Base-by-base conservation (phyloP, 257 asterid species). In the Ilex aquifolium region DNA sequence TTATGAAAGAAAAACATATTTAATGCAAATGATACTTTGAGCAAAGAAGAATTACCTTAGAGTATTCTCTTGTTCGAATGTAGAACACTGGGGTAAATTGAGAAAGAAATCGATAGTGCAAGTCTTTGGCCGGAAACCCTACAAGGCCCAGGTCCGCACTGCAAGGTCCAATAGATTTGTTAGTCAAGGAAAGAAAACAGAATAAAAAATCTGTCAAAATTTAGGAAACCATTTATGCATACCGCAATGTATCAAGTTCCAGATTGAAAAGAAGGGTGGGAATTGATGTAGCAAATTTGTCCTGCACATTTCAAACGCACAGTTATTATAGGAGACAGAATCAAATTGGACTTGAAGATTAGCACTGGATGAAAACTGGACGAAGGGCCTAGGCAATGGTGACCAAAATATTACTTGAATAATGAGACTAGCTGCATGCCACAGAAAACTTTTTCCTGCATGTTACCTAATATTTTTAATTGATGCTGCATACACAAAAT, bases 221-320 rank as follows among this genome's bases (percentile, higher is more conserved):
- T 36, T 5, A 27, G 62, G 42, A 13, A 49, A 68, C 51, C 61
- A 62, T 68, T 31, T 15, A 53, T 63, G 30, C 6, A 53, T 75
- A 92, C 99, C 99, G 87, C 59, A 92, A 71, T 2, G 97, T 92
- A 78, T 92, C 97, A 21, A 92, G 94, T 69, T 92, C 99, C 75
- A 92, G 86, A 81, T 92, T 92, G 56, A 92, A 92, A 79, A 92
- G 97, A 71, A 92, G 81, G 44, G 88, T 62, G 17, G 99, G 96
- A 52, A 82, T 73, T 53, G 95, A 79, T 52, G 74, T 53, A 69
- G 94, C 96, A 78, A 82, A 85, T 8, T 74, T 82, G 57, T 87
- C 99, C 99, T 92, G 90, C 77, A 75, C 31, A 15, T 53, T 53
- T 7, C 11, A 53, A 15, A 2, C 15, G 21, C 13, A 53, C 15